Evolutionary conservation across 768 basidiomycete genomes (phyloP), one percentile per base, ranked within the genome.

Genomic region (Calvatia gigantea): DNA sequence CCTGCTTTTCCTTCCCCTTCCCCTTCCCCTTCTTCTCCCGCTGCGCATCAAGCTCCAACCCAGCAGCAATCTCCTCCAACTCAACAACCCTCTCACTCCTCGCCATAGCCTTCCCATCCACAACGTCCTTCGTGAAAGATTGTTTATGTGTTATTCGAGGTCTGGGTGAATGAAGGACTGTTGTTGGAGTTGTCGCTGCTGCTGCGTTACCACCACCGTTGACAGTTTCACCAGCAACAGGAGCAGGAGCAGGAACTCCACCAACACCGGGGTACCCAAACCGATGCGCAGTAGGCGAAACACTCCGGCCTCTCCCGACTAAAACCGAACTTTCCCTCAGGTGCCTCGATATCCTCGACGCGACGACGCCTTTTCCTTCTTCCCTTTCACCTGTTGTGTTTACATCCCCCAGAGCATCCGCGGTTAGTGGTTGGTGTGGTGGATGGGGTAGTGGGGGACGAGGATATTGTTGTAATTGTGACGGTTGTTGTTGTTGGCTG

Each of bases 11-110:
- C 28, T 49, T 49, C 15, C 38, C 38, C 27, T 21, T 27, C 17
- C 39, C 35, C 80, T 83, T 54, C 79, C 79, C 29, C 82, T 8
- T 19, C 39, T 19, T 41, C 39, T 19, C 39, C 12, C n/a, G 2
- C 3, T 15, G 17, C 12, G 1, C 41, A 19, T 25, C 19, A 2
- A 23, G 19, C 12, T 35, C 23, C 25, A 44, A 45, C 25, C 52
- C 31, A 4, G 43, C 85, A 0, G 86, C 89, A 75, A 93, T 83
- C 66, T 79, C 76, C 70, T 92, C 91, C 50, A 92, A 73, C 58
- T 78, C 73, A 56, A 82, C 81, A 6, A 92, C 87, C n/a, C 82
- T 69, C 56, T 82, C 78, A 62, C 80, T 81, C 71, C 76, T 82
- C 28, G 72, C 64, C 21, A 77, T 49, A 2, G 74, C 67, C 8